Conservation (phyloP, 148 eudicot species). For the Arctostaphylos glauca region DNA sequence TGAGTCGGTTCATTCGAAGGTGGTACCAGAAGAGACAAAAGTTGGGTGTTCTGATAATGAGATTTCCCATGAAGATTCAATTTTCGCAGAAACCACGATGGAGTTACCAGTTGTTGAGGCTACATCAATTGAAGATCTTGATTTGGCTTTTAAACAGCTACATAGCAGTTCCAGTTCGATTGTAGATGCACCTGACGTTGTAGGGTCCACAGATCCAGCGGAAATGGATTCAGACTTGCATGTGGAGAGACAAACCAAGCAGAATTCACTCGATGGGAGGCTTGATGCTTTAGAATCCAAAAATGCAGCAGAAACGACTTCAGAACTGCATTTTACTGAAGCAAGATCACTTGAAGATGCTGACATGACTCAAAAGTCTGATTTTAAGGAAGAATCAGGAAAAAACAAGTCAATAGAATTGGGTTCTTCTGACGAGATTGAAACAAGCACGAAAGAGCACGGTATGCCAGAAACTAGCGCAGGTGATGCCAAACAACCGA, state of each 20-base stretch:
- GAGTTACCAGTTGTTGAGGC: slow-evolving; percentile 27
- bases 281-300: slow-evolving; percentile 7
- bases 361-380: neutral
- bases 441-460: slow-evolving; percentile 21
- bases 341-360: slow-evolving; percentile 19
- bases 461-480: slow-evolving; percentile 15
- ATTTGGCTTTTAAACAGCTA: slow-evolving; percentile 18
- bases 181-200: neutral
- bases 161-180: slow-evolving; percentile 1
- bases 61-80: slow-evolving; percentile 4
- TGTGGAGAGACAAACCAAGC: neutral
- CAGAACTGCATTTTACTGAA: slow-evolving; percentile 23
- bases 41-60: slow-evolving; percentile 17
- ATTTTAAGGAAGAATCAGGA: slow-evolving; percentile 14
- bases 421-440: slow-evolving; percentile 11
- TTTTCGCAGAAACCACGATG: neutral
- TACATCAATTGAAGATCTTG: slow-evolving; percentile 20
- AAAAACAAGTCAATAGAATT: slow-evolving; percentile 17
- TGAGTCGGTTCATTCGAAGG: slow-evolving; percentile 25
- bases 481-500: slow-evolving; percentile 14
- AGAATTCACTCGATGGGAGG: slow-evolving; percentile 13
- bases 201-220: slow-evolving; percentile 11
- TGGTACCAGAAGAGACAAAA: slow-evolving; percentile 21
- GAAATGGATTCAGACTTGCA: slow-evolving; percentile 13
- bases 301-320: slow-evolving; percentile 15